phyloP scores from a whole-genome alignment of 495 filamentous ascomycete species.

The Apiosordaria backusii region DNA sequence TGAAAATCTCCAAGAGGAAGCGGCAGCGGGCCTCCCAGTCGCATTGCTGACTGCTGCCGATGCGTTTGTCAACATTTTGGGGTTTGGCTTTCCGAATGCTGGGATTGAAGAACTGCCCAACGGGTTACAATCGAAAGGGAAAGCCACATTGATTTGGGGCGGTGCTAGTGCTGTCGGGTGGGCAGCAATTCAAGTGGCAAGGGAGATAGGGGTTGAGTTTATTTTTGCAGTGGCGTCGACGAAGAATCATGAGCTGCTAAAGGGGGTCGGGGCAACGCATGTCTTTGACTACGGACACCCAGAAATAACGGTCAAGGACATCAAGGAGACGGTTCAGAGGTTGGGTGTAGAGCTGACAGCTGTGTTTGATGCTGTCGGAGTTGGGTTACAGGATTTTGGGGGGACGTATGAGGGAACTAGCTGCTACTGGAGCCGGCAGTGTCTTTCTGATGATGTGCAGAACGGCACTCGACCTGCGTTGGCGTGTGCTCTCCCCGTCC shows the following conservation, averaged over 20 bases:
- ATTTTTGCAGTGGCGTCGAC: constrained; percentile 13
- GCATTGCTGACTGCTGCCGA: constrained; percentile 16
- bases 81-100: constrained; percentile 9
- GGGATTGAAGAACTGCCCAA: neutral
- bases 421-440: neutral
- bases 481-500: neutral
- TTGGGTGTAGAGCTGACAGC: neutral
- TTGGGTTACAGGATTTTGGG: neutral
- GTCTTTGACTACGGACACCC: constrained; percentile 13
- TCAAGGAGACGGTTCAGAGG: neutral
- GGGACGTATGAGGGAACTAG: constrained; percentile 10
- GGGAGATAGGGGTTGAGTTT: neutral
- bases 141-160: constrained; percentile 18
- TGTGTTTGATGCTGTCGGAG: constrained; percentile 11
- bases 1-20: neutral
- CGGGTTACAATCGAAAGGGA: neutral
- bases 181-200: constrained; percentile 17
- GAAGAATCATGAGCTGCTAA: constrained; percentile 12
- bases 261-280: constrained; percentile 8
- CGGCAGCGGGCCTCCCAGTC: constrained; percentile 7
- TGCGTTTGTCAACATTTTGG: constrained; percentile 13
- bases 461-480: neutral
- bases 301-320: constrained; percentile 14
- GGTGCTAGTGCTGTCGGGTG: constrained; percentile 12
- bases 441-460: neutral